Percentiles rank a stretch among this genome's conserved stretches.
phyloP scores from a whole-genome alignment of 768 basidiomycete genomes.

The Phanerochaete carnosa region DNA sequence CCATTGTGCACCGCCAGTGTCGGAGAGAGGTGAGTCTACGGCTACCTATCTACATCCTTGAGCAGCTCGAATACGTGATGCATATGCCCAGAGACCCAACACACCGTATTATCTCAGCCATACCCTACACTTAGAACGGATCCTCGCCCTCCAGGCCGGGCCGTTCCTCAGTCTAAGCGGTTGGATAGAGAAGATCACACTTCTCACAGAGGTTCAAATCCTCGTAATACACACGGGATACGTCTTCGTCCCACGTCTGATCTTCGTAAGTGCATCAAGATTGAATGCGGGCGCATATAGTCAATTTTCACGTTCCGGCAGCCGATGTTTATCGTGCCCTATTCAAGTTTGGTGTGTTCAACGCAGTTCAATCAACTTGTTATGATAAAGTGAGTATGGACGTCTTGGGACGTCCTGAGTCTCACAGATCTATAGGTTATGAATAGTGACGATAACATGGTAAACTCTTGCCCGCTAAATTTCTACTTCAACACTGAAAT shows the following conservation, averaged over 20 bases:
- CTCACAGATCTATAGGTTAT: conserved; percentile 43
- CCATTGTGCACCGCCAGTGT: too few relatives aligned
- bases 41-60: background rate
- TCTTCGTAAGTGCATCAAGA: conserved; percentile 47
- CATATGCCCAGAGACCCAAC: background rate
- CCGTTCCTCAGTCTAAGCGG: too few relatives aligned
- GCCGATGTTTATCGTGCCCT: conserved; percentile 78
- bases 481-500: background rate
- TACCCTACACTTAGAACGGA: background rate
- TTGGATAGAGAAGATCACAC: background rate
- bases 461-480: conserved; percentile 25
- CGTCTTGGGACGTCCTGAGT: background rate
- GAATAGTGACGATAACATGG: conserved; percentile 61
- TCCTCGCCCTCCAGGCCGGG: background rate
- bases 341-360: conserved; percentile 91
- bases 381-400: conserved; percentile 59
- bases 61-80: background rate
- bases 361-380: conserved; percentile 84
- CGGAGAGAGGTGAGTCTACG: background rate
- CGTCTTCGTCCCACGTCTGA: conserved; percentile 67
- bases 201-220: conserved; percentile 18
- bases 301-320: conserved; percentile 25
- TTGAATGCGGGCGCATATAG: background rate
- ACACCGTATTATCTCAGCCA: background rate
- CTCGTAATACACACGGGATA: conserved; percentile 42